Evolutionary conservation across 1,284 basidiomycete genomes (phyloP).

Genomic region (Moesziomyces sp.): DNA sequence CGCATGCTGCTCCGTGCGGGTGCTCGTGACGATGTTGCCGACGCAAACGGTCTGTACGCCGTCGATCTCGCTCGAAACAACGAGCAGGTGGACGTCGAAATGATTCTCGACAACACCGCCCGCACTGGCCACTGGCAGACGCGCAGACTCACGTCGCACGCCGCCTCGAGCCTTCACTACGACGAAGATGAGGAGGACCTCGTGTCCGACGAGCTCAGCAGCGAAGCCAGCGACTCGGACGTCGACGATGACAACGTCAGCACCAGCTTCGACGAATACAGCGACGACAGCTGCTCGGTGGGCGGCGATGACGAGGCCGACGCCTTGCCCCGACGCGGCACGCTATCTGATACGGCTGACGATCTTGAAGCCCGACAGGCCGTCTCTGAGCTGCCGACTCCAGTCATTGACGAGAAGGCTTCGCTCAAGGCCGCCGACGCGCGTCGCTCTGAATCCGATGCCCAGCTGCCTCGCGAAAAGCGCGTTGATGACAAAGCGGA

Average conservation of each 20-base stretch:
- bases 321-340: background rate
- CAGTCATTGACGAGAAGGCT: constrained; percentile 38
- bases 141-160: constrained; percentile 34
- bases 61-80: constrained; percentile 78
- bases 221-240: constrained; percentile 40
- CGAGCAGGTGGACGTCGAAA: constrained; percentile 71
- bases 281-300: constrained; percentile 35
- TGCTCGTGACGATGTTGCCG: constrained; percentile 81
- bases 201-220: constrained; percentile 48
- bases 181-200: constrained; percentile 32
- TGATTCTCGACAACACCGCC: constrained; percentile 61
- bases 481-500: constrained; percentile 1
- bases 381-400: constrained; percentile 20
- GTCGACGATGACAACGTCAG: constrained; percentile 65
- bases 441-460: constrained; percentile 7
- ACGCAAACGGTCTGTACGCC: constrained; percentile 81
- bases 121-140: constrained; percentile 44
- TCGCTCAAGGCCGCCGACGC: constrained; percentile 23
- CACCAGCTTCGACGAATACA: constrained; percentile 54
- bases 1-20: constrained; percentile 79
- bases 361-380: constrained; percentile 36
- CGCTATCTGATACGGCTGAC: constrained; percentile 1
- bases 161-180: constrained; percentile 60
- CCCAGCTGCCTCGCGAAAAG: background rate
- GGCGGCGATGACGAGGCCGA: constrained; percentile 31